Evolutionary conservation across 2,329 filamentous ascomycete genomes (phyloP).

Genomic region (Cladosporium phlei): DNA sequence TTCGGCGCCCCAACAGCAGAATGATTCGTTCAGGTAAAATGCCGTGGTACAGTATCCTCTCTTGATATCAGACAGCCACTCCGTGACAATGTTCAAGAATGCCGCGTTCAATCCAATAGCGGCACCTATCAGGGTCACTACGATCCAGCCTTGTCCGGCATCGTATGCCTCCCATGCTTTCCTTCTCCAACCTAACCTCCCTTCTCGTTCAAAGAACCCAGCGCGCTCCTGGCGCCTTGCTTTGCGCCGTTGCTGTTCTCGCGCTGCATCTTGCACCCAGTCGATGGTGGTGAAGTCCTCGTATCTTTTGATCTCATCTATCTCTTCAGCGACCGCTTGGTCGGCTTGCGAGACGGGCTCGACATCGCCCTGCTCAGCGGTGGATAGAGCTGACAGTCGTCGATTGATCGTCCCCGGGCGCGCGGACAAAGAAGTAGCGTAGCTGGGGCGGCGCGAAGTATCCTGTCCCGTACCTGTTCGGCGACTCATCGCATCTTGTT

Average conservation of each 20-base stretch:
- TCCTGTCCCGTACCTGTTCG: slow-evolving; percentile 30
- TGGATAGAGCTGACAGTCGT: slow-evolving; percentile 63
- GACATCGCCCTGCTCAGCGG: slow-evolving; percentile 58
- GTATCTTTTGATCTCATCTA: slow-evolving; percentile 95
- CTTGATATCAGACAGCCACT: slow-evolving; percentile 96
- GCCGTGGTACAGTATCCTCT: slow-evolving; percentile 90
- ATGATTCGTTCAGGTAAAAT: slow-evolving; percentile 95
- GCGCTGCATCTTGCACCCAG: slow-evolving; percentile 95
- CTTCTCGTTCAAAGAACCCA: slow-evolving; percentile 64
- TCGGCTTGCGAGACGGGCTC: slow-evolving; percentile 53
- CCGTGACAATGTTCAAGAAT: slow-evolving; percentile 88
- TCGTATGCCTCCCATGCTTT: slow-evolving; percentile 84
- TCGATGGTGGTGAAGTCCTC: slow-evolving; percentile 98
- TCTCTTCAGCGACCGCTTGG: slow-evolving; percentile 82
- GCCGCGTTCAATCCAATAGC: slow-evolving; percentile 91
- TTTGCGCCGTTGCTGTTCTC: slow-evolving; percentile 79
- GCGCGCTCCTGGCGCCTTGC: slow-evolving; percentile 67
- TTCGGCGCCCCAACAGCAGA: slow-evolving; percentile 97
- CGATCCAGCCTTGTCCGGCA: slow-evolving; percentile 95
- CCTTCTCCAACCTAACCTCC: slow-evolving; percentile 72
- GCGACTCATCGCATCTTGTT: slow-evolving; percentile 45
- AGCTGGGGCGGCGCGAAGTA: slow-evolving; percentile 17
- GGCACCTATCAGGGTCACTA: slow-evolving; percentile 87
- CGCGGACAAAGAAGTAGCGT: slow-evolving; percentile 43
- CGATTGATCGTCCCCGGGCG: slow-evolving; percentile 54